A percentile compares a stretch with the other conserved stretches of the same genome.
Evolutionary conservation across 805 yeast species (phyloP).

Genomic region (Sugiyamaella qingdaonensis): DNA sequence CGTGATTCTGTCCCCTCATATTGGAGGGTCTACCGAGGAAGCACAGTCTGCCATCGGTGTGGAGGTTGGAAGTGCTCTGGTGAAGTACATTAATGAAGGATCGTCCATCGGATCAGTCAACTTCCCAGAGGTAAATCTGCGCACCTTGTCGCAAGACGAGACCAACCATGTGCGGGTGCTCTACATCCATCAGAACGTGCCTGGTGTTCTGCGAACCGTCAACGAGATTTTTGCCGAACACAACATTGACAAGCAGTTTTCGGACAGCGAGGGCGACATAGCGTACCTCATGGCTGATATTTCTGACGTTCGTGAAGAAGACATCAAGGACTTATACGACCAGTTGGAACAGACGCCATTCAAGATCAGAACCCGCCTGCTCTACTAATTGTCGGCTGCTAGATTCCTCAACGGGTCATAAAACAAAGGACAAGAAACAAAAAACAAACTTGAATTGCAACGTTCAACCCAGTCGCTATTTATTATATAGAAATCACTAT

Average conservation of each 20-base stretch:
- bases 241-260: slow-evolving; percentile 95
- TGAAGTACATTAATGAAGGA: slow-evolving; percentile 95
- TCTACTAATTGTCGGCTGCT: slow-evolving; percentile 50
- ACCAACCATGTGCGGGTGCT: slow-evolving; percentile 81
- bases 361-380: slow-evolving; percentile 84
- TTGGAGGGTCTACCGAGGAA: slow-evolving; percentile 99
- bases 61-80: slow-evolving; percentile 82
- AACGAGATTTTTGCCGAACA: slow-evolving; percentile 91
- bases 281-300: slow-evolving; percentile 99
- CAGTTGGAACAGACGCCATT: slow-evolving; percentile 85
- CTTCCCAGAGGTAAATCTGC: slow-evolving; percentile 95
- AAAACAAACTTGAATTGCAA: not conserved
- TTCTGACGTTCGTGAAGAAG: slow-evolving; percentile 73
- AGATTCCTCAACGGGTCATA: slow-evolving; percentile 7
- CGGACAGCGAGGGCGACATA: slow-evolving; percentile 94
- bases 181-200: slow-evolving; percentile 95
- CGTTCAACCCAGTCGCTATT: slow-evolving; percentile 12
- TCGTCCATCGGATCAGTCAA: slow-evolving; percentile 91
- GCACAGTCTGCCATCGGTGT: slow-evolving; percentile 97
- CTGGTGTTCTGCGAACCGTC: slow-evolving; percentile 97
- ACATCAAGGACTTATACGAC: slow-evolving; percentile 78
- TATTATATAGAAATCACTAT: not conserved
- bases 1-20: slow-evolving; percentile 92
- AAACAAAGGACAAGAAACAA: not conserved
- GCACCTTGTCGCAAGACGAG: slow-evolving; percentile 84